Percentiles rank a stretch among this genome's conserved stretches.
phyloP scores from a whole-genome alignment of 2,329 filamentous ascomycete genomes.

The Fusarium protoensiforme region DNA sequence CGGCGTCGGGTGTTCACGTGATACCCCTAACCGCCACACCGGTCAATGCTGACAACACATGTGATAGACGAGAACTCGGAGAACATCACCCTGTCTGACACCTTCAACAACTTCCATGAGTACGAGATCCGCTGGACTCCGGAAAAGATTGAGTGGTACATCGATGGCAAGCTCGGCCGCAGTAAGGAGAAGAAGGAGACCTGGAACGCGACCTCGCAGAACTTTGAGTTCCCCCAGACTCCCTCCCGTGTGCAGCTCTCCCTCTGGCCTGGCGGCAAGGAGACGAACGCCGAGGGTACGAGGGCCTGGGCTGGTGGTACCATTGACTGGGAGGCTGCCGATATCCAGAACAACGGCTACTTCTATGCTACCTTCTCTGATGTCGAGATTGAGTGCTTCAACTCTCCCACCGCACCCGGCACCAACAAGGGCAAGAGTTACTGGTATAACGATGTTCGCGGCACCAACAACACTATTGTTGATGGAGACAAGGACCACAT shows the following conservation, averaged over 20 bases:
- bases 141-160: constrained; percentile 84
- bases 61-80: constrained; percentile 75
- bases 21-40: neutral
- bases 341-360: constrained; percentile 87
- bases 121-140: constrained; percentile 96
- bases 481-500: constrained; percentile 80
- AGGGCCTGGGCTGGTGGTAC: constrained; percentile 88
- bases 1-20: constrained; percentile 14
- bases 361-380: constrained; percentile 86
- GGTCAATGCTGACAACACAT: constrained; percentile 18
- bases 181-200: constrained; percentile 81
- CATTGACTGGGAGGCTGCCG: constrained; percentile 82
- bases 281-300: constrained; percentile 83
- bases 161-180: constrained; percentile 84
- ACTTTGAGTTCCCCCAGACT: constrained; percentile 91
- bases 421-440: constrained; percentile 78
- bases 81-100: constrained; percentile 77
- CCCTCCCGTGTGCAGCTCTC: constrained; percentile 92
- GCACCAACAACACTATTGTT: constrained; percentile 80
- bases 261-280: constrained; percentile 91
- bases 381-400: constrained; percentile 87
- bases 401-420: constrained; percentile 70
- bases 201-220: constrained; percentile 85
- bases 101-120: constrained; percentile 82
- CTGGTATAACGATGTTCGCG: constrained; percentile 73